Percentiles rank a stretch among this genome's conserved stretches.
Conservation (phyloP, 2,329 filamentous ascomycete genomes). For the Colletotrichum eremochloae region DNA sequence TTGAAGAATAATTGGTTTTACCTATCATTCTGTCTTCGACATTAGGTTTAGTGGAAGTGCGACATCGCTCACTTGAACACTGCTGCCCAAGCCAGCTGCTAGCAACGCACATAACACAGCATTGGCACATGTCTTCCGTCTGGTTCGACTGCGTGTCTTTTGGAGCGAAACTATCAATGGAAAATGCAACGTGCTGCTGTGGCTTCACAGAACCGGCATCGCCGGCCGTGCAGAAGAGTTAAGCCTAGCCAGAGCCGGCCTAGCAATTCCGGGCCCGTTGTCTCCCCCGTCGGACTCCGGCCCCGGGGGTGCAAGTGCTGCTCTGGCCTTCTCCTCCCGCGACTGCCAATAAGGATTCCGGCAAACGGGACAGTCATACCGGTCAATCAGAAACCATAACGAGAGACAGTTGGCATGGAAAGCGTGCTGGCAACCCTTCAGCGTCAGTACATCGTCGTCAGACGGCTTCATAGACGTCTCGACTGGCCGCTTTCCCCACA, state of each 20-base stretch:
- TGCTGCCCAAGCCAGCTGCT: not conserved
- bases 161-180: not conserved
- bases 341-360: slow-evolving; percentile 51
- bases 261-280: slow-evolving; percentile 1
- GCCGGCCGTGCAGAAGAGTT: not conserved
- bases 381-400: slow-evolving; percentile 54
- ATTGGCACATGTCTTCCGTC: not conserved
- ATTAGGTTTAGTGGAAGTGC: too few relatives aligned
- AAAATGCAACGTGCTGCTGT: not conserved
- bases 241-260: slow-evolving; percentile 21
- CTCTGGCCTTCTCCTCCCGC: slow-evolving; percentile 29
- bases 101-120: too few relatives aligned
- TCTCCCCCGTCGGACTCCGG: slow-evolving; percentile 20
- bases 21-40: too few relatives aligned
- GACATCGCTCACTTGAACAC: too few relatives aligned
- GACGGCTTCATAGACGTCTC: slow-evolving; percentile 27
- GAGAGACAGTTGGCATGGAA: slow-evolving; percentile 57
- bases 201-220: slow-evolving; percentile 12
- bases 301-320: slow-evolving; percentile 17
- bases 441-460: slow-evolving; percentile 51
- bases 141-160: not conserved
- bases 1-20: too few relatives aligned
- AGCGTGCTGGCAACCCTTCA: slow-evolving; percentile 54
- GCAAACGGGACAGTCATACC: slow-evolving; percentile 57
- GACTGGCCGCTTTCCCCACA: slow-evolving; percentile 7